Percentiles rank a stretch among this genome's conserved stretches.
Conservation (phyloP, 805 yeast species). For the Suhomyces faveliae region DNA sequence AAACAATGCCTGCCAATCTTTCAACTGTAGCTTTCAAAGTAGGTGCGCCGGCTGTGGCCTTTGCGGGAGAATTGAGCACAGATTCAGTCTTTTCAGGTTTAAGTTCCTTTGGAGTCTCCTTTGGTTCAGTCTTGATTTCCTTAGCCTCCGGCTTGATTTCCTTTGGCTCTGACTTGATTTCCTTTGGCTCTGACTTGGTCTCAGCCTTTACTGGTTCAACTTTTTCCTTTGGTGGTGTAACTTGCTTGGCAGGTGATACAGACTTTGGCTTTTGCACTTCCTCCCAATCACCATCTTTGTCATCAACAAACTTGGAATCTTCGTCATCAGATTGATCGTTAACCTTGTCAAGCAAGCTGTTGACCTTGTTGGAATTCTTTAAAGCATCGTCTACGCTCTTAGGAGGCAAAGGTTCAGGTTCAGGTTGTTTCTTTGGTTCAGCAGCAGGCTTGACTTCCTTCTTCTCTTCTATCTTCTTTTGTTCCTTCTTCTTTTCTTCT, state of each 20-base stretch:
- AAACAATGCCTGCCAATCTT: conserved; percentile 57
- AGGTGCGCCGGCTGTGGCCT: conserved; percentile 40
- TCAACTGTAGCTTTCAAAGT: conserved; percentile 74
- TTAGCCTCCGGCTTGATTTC: conserved; percentile 3
- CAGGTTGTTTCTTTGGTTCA: conserved; percentile 7
- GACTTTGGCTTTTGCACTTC: conserved; percentile 31
- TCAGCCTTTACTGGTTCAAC: conserved; percentile 11
- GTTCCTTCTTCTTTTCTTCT: conserved; percentile 19
- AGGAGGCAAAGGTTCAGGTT: conserved; percentile 10
- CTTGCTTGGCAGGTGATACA: conserved; percentile 6
- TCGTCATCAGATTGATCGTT: conserved; percentile 42
- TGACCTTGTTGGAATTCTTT: conserved; percentile 36
- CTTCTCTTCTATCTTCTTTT: conserved; percentile 14
- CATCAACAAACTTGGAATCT: conserved; percentile 14
- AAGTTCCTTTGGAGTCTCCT: conserved; percentile 6
- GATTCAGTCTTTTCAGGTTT: conserved; percentile 2
- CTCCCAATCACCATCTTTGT: conserved; percentile 42
- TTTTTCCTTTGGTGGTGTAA: neutral
- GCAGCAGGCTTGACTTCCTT: conserved; percentile 2
- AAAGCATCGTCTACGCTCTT: conserved; percentile 38
- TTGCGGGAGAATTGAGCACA: conserved; percentile 21
- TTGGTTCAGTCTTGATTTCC: conserved; percentile 7
- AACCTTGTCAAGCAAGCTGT: conserved; percentile 36
- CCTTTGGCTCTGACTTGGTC: conserved; percentile 16
- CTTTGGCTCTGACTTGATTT: conserved; percentile 8